Base-by-base conservation (phyloP, 129 eudicot species). In the Heracleum sosnowskyi region DNA sequence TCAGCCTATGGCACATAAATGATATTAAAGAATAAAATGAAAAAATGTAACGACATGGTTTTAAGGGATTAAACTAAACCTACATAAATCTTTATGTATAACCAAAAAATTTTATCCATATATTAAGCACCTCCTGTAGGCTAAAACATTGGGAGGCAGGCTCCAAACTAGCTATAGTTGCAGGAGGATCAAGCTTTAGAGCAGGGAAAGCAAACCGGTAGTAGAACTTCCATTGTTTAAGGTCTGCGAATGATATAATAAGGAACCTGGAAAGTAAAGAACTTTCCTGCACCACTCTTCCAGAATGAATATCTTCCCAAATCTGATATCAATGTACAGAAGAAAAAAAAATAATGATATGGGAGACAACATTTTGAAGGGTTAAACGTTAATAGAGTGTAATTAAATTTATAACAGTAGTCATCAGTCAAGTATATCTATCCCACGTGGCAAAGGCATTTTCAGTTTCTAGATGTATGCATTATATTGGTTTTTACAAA, bases 131-230 rank as follows among this genome's bases (percentile, higher is more conserved):
- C 98, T 94, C 93, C 84, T 91, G 85, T 66, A 20, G 36, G 78
- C 86, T 90, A 73, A 94, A 88, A 84, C 88, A 94, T 85, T 90
- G 83, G 47, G 93, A 83, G 83, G 97, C 96, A 35, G 98, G 96
- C 84, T 66, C 87, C 79, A 94, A 66, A 75, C 85, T 75, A 83
- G 85, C 83, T 81, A 94, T 36, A 1, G 91, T 90, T 80, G 97
- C 98, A 0, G 93, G 98, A 68, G 97, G 97, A 77, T 91, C 87
- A 82, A 91, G 87, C 68, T 83, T 86, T 80, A 94, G 68, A 80
- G 92, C 96, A 78, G 98, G 98, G 81, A 91, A 94, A 45, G 97
- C 97, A 88, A 91, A 86, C 85, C 88, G 84, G 80, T 91, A 94
- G 84, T 87, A 82, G 60, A 94, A 94, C 68, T 83, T 81, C 88